phyloP scores from a whole-genome alignment of 257 asterid species.

The Solanum piurae region DNA sequence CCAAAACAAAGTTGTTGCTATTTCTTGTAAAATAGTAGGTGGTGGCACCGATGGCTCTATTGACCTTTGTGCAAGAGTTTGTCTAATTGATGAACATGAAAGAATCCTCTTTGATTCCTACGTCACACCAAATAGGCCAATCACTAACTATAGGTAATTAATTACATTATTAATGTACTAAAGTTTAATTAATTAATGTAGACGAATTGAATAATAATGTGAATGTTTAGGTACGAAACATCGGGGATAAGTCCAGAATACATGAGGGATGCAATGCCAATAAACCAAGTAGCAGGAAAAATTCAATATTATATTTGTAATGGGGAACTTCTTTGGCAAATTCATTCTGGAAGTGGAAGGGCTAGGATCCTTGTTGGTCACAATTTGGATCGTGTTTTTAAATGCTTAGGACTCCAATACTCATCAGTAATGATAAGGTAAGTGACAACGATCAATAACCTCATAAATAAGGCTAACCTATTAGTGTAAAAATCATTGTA shows the following conservation, averaged over 20 bases:
- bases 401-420: constrained; percentile 63
- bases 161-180: background rate
- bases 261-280: constrained; percentile 62
- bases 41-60: constrained; percentile 85
- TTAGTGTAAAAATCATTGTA: too few relatives aligned
- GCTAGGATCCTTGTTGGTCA: constrained; percentile 82
- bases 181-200: background rate
- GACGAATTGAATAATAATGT: background rate
- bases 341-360: constrained; percentile 62
- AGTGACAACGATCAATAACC: background rate
- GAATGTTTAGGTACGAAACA: constrained; percentile 51
- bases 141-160: constrained; percentile 67
- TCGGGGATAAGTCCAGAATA: constrained; percentile 63
- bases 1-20: constrained; percentile 54
- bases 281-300: constrained; percentile 56
- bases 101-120: constrained; percentile 58
- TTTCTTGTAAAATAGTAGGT: constrained; percentile 88
- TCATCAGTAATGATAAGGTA: constrained; percentile 59
- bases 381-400: constrained; percentile 67
- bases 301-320: constrained; percentile 81
- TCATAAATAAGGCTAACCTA: too few relatives aligned
- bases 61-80: constrained; percentile 80
- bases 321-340: constrained; percentile 80
- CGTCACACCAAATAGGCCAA: constrained; percentile 58
- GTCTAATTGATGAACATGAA: constrained; percentile 66